A percentile compares a stretch with the other conserved stretches of the same genome.
phyloP scores from a whole-genome alignment of 2,329 filamentous ascomycete genomes.

The Zymoseptoria tritici region DNA sequence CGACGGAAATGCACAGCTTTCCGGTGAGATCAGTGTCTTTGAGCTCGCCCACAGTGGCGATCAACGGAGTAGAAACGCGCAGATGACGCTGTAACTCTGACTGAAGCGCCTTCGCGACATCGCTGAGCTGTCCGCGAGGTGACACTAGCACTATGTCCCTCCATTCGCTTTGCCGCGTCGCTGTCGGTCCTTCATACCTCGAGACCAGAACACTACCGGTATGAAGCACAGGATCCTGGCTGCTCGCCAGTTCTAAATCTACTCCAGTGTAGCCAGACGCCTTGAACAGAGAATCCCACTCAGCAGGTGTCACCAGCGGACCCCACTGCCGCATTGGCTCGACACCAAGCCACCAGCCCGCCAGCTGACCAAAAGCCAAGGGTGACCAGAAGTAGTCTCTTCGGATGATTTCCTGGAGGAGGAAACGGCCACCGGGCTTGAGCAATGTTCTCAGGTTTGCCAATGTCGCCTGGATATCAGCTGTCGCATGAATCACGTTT shows the following conservation, averaged over 20 bases:
- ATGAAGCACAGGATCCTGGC: too few relatives aligned
- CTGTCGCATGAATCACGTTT: too few relatives aligned
- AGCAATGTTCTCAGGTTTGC: constrained; percentile 18
- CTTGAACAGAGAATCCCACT: constrained; percentile 3
- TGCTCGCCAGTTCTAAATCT: neutral
- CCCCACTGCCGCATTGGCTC: constrained; percentile 3
- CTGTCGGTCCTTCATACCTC: too few relatives aligned
- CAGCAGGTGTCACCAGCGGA: neutral
- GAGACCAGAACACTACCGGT: too few relatives aligned
- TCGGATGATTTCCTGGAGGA: constrained; percentile 9
- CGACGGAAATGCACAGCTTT: too few relatives aligned
- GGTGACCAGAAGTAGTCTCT: constrained; percentile 1
- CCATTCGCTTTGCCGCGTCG: too few relatives aligned
- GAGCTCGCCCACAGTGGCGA: too few relatives aligned
- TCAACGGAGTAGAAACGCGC: neutral
- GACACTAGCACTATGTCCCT: neutral
- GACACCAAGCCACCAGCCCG: constrained; percentile 13
- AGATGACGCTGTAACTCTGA: too few relatives aligned
- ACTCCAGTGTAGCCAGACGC: constrained; percentile 2
- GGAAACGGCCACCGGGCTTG: constrained; percentile 17
- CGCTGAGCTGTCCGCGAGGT: neutral
- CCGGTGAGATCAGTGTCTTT: too few relatives aligned
- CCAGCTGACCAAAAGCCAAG: constrained; percentile 8
- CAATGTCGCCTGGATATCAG: constrained; percentile 1
- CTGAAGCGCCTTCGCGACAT: neutral